Base-by-base conservation (phyloP, 2,329 filamentous ascomycete genomes). In the Emergomyces pasteurianus region DNA sequence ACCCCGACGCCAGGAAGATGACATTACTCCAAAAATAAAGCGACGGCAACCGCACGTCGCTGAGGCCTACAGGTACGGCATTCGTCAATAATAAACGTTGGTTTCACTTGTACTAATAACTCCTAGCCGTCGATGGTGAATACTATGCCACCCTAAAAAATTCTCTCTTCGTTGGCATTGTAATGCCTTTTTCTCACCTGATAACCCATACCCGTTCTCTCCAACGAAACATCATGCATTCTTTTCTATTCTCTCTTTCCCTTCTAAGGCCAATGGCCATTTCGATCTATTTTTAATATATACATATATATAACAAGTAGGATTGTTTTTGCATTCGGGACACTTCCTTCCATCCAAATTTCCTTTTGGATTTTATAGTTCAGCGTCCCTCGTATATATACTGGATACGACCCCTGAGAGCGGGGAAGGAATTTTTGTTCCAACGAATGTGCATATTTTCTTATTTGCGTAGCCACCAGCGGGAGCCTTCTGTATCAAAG, bases 81-180 rank as follows among this genome's bases (percentile, higher is more conserved):
- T 58, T 60, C n/a, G 54, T 43, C 38, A 46, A 43, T 54, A 9
- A 26, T 21, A 36, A 18, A 58, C 28, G 28, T 36, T 18, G 23
- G 12, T 34, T 56, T 53, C 40, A 18, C 26, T 18, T 8, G 61
- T 60, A 60, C 65, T 65, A 60, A 64, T 64, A 59, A 60, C 61
- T 62, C 61, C 60, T 59, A 68, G 69, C 62, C 75, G 75, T 61
- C 75, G 75, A 54, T 77, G 75, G 75, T 77, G 67, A 72, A 57
- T n/a, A 26, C 23, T 72, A 57, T 12, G 16, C 38, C 40, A 5
- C 40, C 9, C 8, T 57, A 31, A 53, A 31, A 54, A 49, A 28
- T n/a, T 54, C 21, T 26, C n/a, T n/a, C 50, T 46, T 31, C 21
- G 36, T 43, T 31, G 46, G 31, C 57, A 28, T 46, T 53, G n/a